Base-by-base conservation (phyloP, 495 filamentous ascomycete genomes). In the Collariella sp. region DNA sequence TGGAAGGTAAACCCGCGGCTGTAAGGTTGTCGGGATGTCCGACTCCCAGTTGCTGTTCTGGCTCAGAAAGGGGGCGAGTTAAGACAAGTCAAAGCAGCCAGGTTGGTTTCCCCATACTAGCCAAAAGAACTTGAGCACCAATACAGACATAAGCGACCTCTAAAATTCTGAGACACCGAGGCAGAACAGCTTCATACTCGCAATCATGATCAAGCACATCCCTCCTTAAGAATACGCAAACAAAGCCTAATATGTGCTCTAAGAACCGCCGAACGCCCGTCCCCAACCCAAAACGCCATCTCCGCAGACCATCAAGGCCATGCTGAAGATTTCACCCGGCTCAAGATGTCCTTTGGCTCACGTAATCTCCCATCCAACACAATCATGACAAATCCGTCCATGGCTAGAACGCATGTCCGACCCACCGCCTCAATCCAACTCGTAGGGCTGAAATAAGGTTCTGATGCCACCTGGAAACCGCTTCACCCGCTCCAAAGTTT, bases 231-330 rank as follows among this genome's bases (percentile, higher is more conserved):
- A 12, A 43, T 43, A 34, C n/a, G 41, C 12, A 43, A 2, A n/a
- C 26, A 1, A 22, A 16, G 2, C 10, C 26, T 16, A 7, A 6
- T 13, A 9, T 26, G 16, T 26, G 5, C 24, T 43, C 39, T 33
- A 19, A 13, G 4, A 26, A 52, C 40, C 41, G 5, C 12, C 9
- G 19, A 44, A 52, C 40, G 50, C 50, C 50, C 1, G 9, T 16
- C 50, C 40, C n/a, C 13, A 24, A 18, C 31, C 26, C 38, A 38
- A 38, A n/a, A n/a, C 11, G 15, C 11, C 33, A 36, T n/a, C 50
- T 44, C 20, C 19, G 40, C 50, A 42, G 24, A 24, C 50, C 50
- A 45, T 52, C 50, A 52, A 52, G 50, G 50, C 41, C 41, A 7
- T 52, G 50, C 50, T 44, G 9, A 34, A 34, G 50, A 44, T 20